Evolutionary conservation across 2,329 filamentous ascomycete species (phyloP).

Genomic region (Fulvia fulva): DNA sequence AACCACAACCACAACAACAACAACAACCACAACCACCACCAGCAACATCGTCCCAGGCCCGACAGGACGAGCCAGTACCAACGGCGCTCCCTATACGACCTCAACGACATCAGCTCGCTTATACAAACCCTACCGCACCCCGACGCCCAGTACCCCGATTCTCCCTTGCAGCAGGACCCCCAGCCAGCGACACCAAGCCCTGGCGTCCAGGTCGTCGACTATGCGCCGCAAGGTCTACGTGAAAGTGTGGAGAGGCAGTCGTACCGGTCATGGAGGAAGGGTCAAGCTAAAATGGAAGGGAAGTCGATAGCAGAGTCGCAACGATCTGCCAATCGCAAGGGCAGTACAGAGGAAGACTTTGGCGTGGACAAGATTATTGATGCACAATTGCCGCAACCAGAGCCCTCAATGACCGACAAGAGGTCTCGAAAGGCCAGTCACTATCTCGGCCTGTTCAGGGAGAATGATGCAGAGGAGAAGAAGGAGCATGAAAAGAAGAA

Average conservation of each 20-base stretch:
- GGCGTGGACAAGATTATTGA: constrained; percentile 60
- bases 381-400: constrained; percentile 57
- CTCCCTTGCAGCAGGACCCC: constrained; percentile 10
- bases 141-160: constrained; percentile 12
- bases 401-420: constrained; percentile 49
- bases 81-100: constrained; percentile 31
- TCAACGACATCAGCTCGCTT: constrained; percentile 23
- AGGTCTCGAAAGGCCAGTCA: constrained; percentile 64
- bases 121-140: constrained; percentile 7
- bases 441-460: constrained; percentile 62
- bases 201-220: constrained; percentile 5
- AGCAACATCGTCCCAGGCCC: constrained; percentile 5
- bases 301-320: constrained; percentile 37
- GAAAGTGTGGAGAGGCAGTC: constrained; percentile 41
- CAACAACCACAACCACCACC: constrained; percentile 4
- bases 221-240: constrained; percentile 18
- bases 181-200: constrained; percentile 21
- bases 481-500: constrained; percentile 49
- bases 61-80: constrained; percentile 25
- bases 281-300: constrained; percentile 42
- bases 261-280: constrained; percentile 49
- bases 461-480: constrained; percentile 54
- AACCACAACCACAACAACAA: too few relatives aligned
- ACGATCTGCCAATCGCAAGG: constrained; percentile 19
- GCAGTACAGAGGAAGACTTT: constrained; percentile 25